Percentiles rank a stretch among this genome's conserved stretches.
Evolutionary conservation across 2,329 filamentous ascomycete species (phyloP).

Genomic region (Bipolaris sorokiniana): DNA sequence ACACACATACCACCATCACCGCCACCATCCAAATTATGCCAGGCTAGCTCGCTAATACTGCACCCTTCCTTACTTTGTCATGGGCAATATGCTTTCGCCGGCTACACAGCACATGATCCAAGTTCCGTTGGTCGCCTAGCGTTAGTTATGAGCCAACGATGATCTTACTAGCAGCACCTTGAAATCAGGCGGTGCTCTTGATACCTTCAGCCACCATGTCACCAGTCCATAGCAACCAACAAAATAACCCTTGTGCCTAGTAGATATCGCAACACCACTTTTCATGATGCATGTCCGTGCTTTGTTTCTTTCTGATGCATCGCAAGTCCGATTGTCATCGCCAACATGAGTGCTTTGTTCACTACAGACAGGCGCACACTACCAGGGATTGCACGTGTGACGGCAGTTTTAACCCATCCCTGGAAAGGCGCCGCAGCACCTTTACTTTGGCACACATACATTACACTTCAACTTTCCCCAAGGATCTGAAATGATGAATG

Average conservation of each 20-base stretch:
- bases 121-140: conserved; percentile 25
- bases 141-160: conserved; percentile 28
- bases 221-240: conserved; percentile 31
- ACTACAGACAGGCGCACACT: conserved; percentile 12
- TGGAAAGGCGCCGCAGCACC: conserved; percentile 8
- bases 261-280: conserved; percentile 11
- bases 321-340: conserved; percentile 11
- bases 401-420: conserved; percentile 3
- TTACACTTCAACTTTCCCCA: conserved; percentile 4
- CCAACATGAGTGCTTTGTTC: no score
- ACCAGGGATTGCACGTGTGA: conserved; percentile 8
- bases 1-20: conserved; percentile 4
- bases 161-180: conserved; percentile 11
- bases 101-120: conserved; percentile 26
- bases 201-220: conserved; percentile 23
- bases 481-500: conserved; percentile 1
- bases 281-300: conserved; percentile 15
- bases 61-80: conserved; percentile 28
- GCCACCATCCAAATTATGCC: conserved; percentile 11
- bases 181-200: conserved; percentile 17
- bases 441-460: conserved; percentile 14
- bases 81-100: conserved; percentile 29
- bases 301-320: conserved; percentile 14
- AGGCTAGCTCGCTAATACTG: conserved; percentile 27
- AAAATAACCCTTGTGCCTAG: conserved; percentile 17